These are phyloP conservation scores for Gossypium longicalyx DNA, from an alignment of 345 rosid genomes.

Conservation along the genomic window DNA sequence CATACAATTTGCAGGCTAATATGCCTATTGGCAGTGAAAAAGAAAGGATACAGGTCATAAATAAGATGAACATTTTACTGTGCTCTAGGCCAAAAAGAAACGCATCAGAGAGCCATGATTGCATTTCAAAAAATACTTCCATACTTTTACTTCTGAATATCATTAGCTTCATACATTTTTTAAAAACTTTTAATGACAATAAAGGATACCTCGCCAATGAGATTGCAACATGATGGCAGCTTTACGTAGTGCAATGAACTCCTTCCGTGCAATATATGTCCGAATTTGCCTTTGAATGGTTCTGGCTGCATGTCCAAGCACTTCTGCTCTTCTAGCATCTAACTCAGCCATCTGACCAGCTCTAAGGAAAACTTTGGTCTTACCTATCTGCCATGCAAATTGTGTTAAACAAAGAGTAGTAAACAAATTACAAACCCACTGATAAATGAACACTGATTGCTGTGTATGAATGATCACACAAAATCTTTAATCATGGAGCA, in stretches of 20 bases:
- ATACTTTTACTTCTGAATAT: neutral
- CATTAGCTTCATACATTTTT: neutral
- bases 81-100: neutral
- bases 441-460: slow-evolving; percentile 3
- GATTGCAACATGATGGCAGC: slow-evolving; percentile 85
- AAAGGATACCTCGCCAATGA: slow-evolving; percentile 73
- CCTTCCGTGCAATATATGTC: slow-evolving; percentile 82
- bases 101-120: neutral
- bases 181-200: neutral
- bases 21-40: slow-evolving; percentile 45
- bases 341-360: slow-evolving; percentile 99
- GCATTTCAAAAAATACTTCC: neutral
- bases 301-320: slow-evolving; percentile 96
- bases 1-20: slow-evolving; percentile 80
- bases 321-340: slow-evolving; percentile 97
- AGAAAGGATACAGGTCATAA: slow-evolving; percentile 16
- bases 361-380: slow-evolving; percentile 87
- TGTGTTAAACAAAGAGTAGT: slow-evolving; percentile 13
- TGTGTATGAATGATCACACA: neutral
- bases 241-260: slow-evolving; percentile 67
- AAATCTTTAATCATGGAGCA: neutral
- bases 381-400: slow-evolving; percentile 69
- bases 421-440: slow-evolving; percentile 8
- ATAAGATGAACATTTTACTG: slow-evolving; percentile 6
- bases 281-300: slow-evolving; percentile 81